phyloP scores from a whole-genome alignment of 2,329 filamentous ascomycete species.

The Neopestalotiopsis sp. region DNA sequence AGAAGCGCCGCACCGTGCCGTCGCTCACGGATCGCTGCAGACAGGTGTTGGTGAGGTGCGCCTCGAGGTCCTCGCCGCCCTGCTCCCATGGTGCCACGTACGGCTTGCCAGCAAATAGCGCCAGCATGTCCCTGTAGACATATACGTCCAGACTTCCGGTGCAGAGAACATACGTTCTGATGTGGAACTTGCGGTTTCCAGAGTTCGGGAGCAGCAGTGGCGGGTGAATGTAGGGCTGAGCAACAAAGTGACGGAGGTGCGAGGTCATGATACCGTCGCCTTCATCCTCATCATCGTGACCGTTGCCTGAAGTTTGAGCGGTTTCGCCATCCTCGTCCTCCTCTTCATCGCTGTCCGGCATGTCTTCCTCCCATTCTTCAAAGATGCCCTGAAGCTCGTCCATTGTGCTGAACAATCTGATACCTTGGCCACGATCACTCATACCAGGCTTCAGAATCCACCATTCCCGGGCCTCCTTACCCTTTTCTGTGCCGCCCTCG shows the following conservation, averaged over 20 bases:
- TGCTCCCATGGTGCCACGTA: conserved; percentile 69
- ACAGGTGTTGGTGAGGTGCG: conserved; percentile 95
- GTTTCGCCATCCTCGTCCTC: conserved; percentile 50
- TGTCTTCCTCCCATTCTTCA: conserved; percentile 82
- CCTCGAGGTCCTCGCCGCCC: conserved; percentile 61
- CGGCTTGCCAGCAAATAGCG: conserved; percentile 80
- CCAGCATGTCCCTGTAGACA: conserved; percentile 90
- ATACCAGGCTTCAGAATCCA: conserved; percentile 99
- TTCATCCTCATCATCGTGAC: conserved; percentile 28
- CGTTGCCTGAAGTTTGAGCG: conserved; percentile 18
- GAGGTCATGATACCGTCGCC: conserved; percentile 76
- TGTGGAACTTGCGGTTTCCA: conserved; percentile 87
- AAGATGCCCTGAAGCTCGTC: conserved; percentile 87
- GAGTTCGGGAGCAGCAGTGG: conserved; percentile 73
- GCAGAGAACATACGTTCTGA: conserved; percentile 88
- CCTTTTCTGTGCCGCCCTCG: conserved; percentile 22
- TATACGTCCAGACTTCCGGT: conserved; percentile 79
- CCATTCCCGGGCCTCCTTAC: conserved; percentile 69
- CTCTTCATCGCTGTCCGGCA: conserved; percentile 69
- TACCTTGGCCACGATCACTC: conserved; percentile 95
- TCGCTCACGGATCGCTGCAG: conserved; percentile 71
- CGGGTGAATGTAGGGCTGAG: conserved; percentile 91
- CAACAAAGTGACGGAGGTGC: conserved; percentile 94
- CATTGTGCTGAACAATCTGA: conserved; percentile 85
- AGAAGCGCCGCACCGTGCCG: conserved; percentile 77